Conservation (phyloP, 2,329 filamentous ascomycete genomes). For the Diaporthe vexans region DNA sequence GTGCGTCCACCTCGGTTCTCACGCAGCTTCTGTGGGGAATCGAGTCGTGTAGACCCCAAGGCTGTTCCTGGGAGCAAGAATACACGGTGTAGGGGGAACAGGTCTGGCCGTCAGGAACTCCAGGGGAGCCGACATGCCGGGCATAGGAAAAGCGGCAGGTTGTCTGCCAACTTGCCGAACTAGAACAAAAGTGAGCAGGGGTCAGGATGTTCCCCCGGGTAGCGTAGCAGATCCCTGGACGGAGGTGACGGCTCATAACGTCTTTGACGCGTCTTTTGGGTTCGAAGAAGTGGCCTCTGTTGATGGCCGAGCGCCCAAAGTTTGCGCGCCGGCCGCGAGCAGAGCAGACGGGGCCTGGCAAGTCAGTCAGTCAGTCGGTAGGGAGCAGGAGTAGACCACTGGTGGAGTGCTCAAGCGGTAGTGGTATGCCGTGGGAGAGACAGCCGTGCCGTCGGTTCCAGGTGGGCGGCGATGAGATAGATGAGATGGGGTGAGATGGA, state of each 20-base stretch:
- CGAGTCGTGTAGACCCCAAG: slow-evolving; percentile 4
- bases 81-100: neutral
- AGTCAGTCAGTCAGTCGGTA: too few species aligned
- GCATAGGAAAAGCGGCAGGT: neutral
- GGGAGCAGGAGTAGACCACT: too few species aligned
- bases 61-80: neutral
- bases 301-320: neutral
- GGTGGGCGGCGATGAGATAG: neutral
- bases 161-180: neutral
- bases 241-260: neutral
- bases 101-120: neutral
- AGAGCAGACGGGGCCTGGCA: neutral
- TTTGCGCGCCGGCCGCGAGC: slow-evolving; percentile 1
- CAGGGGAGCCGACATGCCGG: neutral
- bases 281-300: neutral
- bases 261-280: slow-evolving; percentile 16
- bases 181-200: neutral
- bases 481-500: neutral
- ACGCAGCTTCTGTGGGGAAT: neutral
- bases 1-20: neutral
- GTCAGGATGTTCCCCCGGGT: neutral
- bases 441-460: neutral
- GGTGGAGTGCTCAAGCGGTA: neutral
- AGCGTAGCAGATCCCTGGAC: neutral
- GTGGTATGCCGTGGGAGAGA: neutral